Percentiles rank a stretch among this genome's conserved stretches.
These are phyloP conservation scores for Colletotrichum tabaci DNA, from an alignment of 2,329 filamentous ascomycete genomes.

Conservation along the genomic window DNA sequence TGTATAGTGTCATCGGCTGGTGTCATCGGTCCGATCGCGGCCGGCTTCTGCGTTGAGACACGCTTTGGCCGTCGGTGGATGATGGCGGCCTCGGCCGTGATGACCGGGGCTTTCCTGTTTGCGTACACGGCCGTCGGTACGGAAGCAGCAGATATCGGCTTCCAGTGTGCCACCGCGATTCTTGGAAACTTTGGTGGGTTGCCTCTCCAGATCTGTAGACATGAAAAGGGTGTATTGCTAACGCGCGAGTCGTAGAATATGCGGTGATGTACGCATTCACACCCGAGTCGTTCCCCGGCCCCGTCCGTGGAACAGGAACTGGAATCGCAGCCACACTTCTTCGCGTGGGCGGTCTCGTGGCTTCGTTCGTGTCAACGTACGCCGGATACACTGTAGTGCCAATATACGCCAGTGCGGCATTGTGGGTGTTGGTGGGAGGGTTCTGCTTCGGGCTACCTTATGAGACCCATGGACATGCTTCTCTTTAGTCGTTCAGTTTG, in stretches of 20 bases:
- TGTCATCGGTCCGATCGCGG: conserved; percentile 57
- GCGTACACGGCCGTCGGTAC: conserved; percentile 60
- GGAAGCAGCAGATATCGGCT: conserved; percentile 53
- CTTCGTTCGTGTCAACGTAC: conserved; percentile 60
- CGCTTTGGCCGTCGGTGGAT: conserved; percentile 59
- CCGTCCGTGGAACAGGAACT: conserved; percentile 68
- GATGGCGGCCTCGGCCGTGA: conserved; percentile 59
- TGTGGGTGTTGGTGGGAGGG: conserved; percentile 60
- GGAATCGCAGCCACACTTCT: conserved; percentile 59
- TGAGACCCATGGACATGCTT: conserved; percentile 58
- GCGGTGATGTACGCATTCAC: conserved; percentile 63
- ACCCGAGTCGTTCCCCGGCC: conserved; percentile 71
- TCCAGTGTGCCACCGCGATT: conserved; percentile 61
- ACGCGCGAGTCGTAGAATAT: conserved; percentile 33
- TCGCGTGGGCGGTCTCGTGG: conserved; percentile 56
- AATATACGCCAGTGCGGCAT: conserved; percentile 60
- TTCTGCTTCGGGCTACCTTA: conserved; percentile 60
- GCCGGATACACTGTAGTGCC: conserved; percentile 59
- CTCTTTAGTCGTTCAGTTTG: conserved; percentile 44
- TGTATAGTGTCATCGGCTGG: conserved; percentile 56
- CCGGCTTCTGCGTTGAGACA: conserved; percentile 58
- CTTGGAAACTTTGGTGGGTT: conserved; percentile 58
- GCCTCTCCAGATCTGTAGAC: neutral
- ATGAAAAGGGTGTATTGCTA: conserved; percentile 20
- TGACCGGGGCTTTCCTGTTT: conserved; percentile 63